Evolutionary conservation across 495 filamentous ascomycete genomes (phyloP).

Genomic region (Penicillium verhagenii): DNA sequence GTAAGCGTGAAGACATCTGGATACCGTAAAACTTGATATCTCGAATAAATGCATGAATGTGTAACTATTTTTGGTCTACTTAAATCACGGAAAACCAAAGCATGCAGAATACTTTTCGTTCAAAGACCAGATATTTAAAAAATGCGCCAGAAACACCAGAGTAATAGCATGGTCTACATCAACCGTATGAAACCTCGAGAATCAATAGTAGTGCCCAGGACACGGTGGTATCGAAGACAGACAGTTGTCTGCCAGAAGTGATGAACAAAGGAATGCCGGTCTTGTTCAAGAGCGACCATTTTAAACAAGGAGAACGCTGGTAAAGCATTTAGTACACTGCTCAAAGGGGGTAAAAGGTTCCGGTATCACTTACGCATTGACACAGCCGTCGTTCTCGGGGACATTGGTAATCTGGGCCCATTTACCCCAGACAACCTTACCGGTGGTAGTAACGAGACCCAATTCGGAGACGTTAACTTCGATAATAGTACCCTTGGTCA

Average conservation of each 20-base stretch:
- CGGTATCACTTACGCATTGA: constrained; percentile 17
- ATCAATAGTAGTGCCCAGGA: constrained; percentile 21
- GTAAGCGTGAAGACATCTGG: not conserved
- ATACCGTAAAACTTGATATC: not conserved
- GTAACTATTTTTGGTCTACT: constrained; percentile 23
- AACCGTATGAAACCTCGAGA: constrained; percentile 19
- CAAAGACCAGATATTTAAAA: constrained; percentile 19
- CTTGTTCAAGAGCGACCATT: constrained; percentile 2
- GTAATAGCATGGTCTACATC: constrained; percentile 21
- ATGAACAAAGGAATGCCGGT: constrained; percentile 11
- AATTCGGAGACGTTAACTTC: constrained; percentile 96
- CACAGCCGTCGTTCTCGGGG: constrained; percentile 27
- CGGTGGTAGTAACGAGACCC: constrained; percentile 86
- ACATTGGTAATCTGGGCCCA: constrained; percentile 75
- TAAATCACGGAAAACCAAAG: constrained; percentile 17
- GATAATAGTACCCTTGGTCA: constrained; percentile 92
- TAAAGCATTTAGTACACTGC: constrained; percentile 2
- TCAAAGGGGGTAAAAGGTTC: not conserved
- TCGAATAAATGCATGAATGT: constrained; percentile 19
- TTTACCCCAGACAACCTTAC: constrained; percentile 89
- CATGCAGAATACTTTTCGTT: constrained; percentile 29
- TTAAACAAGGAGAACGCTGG: constrained; percentile 30
- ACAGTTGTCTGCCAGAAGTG: constrained; percentile 13
- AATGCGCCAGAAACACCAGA: constrained; percentile 32
- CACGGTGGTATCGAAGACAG: constrained; percentile 29